Evolutionary conservation across 345 rosid genomes (phyloP), one percentile per base, ranked within the genome.

Genomic region (Camelina hispida): DNA sequence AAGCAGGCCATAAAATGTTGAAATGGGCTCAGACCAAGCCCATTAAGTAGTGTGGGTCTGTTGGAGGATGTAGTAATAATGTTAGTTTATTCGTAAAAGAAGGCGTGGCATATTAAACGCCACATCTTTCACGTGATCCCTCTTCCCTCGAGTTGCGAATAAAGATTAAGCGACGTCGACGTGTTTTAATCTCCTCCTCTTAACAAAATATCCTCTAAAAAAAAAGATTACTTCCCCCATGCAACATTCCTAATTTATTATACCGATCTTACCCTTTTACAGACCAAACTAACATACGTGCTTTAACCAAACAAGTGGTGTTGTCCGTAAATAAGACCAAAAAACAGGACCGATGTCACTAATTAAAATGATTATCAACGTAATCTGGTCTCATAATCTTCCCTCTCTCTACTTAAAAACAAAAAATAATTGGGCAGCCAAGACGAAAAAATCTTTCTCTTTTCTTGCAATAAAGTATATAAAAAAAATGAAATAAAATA

Each of bases 71-170:
- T 7, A 28, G n/a, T n/a, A n/a, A n/a, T 61, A 25, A n/a, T 48
- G 20, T 8, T 2, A 67, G 28, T 12, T 4, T 4, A 71, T 56
- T 77, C 22, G 56, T 9, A 7, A 6, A 28, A 34, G n/a, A 10
- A 23, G 10, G 18, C 77, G 79, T 82, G 85, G 83, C 77, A 25
- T 23, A 44, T 59, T 72, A 58, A 17, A 25, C 76, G 66, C 80
- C 79, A 69, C 79, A 66, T 46, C 60, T 65, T 77, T 44, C 74
- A 72, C 70, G 73, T 78, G 81, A 57, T 44, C 38, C 43, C 56
- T 6, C 44, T 38, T 58, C 43, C 9, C 44, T 47, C 64, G 55
- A 72, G 43, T 48, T 22, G 30, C 32, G 68, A 71, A 71, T 60
- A 28, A 28, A 77, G 74, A 50, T 62, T 81, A 73, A 68, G 66